Percentiles rank a stretch among this genome's conserved stretches.
phyloP scores from a whole-genome alignment of 83 land plant species.

The Isoetes engelmannii region DNA sequence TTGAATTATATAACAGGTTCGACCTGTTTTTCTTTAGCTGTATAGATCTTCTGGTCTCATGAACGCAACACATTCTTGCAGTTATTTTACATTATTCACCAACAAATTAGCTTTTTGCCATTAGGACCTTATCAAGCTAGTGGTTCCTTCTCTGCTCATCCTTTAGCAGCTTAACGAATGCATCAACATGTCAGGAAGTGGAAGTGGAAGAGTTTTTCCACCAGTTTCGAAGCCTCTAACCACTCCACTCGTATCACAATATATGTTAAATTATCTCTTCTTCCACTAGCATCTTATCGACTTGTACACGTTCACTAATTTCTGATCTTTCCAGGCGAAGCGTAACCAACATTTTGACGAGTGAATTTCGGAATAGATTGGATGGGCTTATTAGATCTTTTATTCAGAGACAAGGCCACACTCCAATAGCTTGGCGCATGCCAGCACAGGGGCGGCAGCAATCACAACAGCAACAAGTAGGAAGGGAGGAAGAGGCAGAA shows the following conservation, averaged over 20 bases:
- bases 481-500: slow-evolving; percentile 26
- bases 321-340: slow-evolving; percentile 44
- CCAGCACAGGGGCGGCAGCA: slow-evolving; percentile 29
- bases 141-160: slow-evolving; percentile 8
- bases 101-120: too few species aligned
- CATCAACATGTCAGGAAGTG: slow-evolving; percentile 33
- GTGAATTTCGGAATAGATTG: slow-evolving; percentile 89
- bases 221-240: slow-evolving; percentile 14
- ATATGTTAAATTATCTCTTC: not conserved
- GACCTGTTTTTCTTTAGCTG: too few species aligned
- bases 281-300: slow-evolving; percentile 1
- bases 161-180: slow-evolving; percentile 47
- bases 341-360: slow-evolving; percentile 84
- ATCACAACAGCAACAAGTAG: slow-evolving; percentile 35
- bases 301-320: not conserved
- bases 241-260: not conserved
- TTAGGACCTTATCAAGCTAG: too few species aligned
- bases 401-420: slow-evolving; percentile 61
- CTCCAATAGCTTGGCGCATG: slow-evolving; percentile 63
- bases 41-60: too few species aligned
- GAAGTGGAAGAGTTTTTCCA: slow-evolving; percentile 20
- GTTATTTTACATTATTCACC: too few species aligned
- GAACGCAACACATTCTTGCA: too few species aligned
- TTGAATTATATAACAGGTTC: not conserved
- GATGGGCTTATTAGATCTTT: slow-evolving; percentile 87